Conservation (phyloP, 495 filamentous ascomycete species). For the Penicillium macrosclerotiorum region DNA sequence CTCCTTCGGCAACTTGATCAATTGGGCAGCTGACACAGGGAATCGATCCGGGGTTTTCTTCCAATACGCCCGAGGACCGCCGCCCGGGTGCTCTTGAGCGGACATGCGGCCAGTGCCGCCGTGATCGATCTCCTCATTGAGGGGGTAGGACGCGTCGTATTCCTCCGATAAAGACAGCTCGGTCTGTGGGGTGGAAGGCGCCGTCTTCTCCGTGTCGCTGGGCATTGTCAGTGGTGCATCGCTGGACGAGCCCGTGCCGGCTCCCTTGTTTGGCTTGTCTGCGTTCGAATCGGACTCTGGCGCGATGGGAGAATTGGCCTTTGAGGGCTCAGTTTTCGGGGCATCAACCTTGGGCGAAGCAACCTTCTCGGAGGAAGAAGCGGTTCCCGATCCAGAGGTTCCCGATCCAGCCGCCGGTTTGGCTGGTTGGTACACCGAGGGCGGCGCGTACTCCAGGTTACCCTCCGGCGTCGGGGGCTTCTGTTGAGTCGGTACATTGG, state of each 20-base stretch:
- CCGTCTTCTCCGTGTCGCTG: neutral
- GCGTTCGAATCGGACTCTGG: too few species aligned
- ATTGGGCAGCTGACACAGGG: slow-evolving; percentile 62
- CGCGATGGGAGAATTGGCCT: neutral
- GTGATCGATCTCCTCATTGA: slow-evolving; percentile 12
- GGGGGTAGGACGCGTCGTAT: neutral
- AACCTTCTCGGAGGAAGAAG: neutral
- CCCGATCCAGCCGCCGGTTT: neutral
- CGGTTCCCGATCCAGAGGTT: slow-evolving; percentile 1
- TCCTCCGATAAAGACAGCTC: neutral
- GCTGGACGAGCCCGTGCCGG: slow-evolving; percentile 1
- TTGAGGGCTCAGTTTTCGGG: neutral
- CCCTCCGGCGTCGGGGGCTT: too few species aligned
- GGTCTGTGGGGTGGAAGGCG: neutral
- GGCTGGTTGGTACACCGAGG: too few species aligned
- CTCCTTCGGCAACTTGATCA: slow-evolving; percentile 75
- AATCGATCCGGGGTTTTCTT: slow-evolving; percentile 67
- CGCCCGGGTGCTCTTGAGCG: slow-evolving; percentile 33
- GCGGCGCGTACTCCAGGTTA: too few species aligned
- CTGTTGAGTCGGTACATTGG: too few species aligned
- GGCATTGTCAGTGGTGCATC: slow-evolving; percentile 3
- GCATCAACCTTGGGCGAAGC: neutral
- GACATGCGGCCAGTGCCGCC: slow-evolving; percentile 35
- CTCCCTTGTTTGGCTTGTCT: neutral
- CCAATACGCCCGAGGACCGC: slow-evolving; percentile 58